Percentiles rank a stretch among this genome's conserved stretches.
phyloP scores from a whole-genome alignment of 2,329 filamentous ascomycete genomes.

The Dactylellina parvicollis region DNA sequence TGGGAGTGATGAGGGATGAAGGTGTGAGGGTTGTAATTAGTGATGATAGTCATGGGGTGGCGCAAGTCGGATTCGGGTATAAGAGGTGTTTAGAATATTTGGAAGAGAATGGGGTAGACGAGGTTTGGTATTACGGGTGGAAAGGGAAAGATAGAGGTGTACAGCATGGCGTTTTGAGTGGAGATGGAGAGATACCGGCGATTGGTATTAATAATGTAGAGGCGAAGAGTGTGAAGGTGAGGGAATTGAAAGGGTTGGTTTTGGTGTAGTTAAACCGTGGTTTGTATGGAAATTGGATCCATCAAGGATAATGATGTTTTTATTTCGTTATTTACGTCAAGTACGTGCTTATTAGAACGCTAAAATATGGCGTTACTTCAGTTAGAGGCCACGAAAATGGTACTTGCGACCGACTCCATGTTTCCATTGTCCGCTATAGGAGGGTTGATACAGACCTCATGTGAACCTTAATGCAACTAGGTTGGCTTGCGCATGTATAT shows the following conservation, averaged over 20 bases:
- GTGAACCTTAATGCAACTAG: no score
- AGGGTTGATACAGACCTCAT: no score
- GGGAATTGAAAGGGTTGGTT: constrained; percentile 25
- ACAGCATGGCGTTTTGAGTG: constrained; percentile 14
- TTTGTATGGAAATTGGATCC: no score
- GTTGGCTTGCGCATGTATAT: no score
- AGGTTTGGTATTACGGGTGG: constrained; percentile 63
- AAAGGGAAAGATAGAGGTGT: constrained; percentile 4
- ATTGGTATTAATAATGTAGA: constrained; percentile 10
- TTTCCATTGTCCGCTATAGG: no score
- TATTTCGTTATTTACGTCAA: no score
- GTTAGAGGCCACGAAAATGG: no score
- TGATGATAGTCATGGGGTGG: constrained; percentile 91
- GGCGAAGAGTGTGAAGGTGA: constrained; percentile 19
- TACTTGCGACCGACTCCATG: no score
- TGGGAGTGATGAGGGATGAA: constrained; percentile 71
- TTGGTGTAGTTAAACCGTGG: background rate
- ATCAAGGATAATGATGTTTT: no score
- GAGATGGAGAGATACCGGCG: constrained; percentile 7
- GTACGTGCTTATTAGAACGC: no score
- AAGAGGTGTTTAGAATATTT: constrained; percentile 75
- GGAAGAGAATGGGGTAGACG: constrained; percentile 71
- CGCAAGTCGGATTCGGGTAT: constrained; percentile 89
- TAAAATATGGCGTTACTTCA: no score
- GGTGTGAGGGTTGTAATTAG: constrained; percentile 86